These are phyloP conservation scores for Yamadazyma blattariae DNA, from an alignment of 1,139 yeast genomes.

Conservation along the genomic window DNA sequence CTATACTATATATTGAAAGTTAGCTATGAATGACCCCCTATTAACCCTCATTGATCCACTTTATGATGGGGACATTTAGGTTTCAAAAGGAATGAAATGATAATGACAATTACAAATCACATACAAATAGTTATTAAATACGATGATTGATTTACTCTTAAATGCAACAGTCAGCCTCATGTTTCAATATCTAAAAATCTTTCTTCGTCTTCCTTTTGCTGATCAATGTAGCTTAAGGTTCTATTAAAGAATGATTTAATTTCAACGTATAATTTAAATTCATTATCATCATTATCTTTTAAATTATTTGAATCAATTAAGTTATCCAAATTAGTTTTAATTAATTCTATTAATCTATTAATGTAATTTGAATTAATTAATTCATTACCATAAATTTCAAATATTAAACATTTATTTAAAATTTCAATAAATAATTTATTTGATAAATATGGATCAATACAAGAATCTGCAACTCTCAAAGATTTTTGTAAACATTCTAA, in stretches of 20 bases:
- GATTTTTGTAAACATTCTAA: conserved; percentile 59
- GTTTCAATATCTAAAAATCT: conserved; percentile 47
- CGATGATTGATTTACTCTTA: too few species aligned
- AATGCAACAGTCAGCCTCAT: too few species aligned
- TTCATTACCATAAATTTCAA: conserved; percentile 78
- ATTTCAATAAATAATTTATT: conserved; percentile 86
- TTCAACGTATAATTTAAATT: conserved; percentile 30
- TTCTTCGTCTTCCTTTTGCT: conserved; percentile 59
- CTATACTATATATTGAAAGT: too few species aligned
- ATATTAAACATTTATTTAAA: conserved; percentile 78
- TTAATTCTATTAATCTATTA: conserved; percentile 82
- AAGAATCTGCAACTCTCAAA: conserved; percentile 85
- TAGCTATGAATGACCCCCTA: too few species aligned
- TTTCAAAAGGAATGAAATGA: too few species aligned
- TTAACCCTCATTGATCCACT: too few species aligned
- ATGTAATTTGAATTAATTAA: conserved; percentile 71
- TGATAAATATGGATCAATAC: conserved; percentile 80
- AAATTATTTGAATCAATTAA: conserved; percentile 30
- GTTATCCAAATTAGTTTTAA: conserved; percentile 69
- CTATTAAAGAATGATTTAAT: conserved; percentile 52
- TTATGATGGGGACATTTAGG: too few species aligned
- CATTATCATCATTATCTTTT: conserved; percentile 23
- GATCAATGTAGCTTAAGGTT: conserved; percentile 62
- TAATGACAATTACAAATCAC: too few species aligned
- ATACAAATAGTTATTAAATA: too few species aligned